phyloP scores from a whole-genome alignment of 225 moss, liverwort and hornwort genomes.

The Takakia lepidozioides region DNA sequence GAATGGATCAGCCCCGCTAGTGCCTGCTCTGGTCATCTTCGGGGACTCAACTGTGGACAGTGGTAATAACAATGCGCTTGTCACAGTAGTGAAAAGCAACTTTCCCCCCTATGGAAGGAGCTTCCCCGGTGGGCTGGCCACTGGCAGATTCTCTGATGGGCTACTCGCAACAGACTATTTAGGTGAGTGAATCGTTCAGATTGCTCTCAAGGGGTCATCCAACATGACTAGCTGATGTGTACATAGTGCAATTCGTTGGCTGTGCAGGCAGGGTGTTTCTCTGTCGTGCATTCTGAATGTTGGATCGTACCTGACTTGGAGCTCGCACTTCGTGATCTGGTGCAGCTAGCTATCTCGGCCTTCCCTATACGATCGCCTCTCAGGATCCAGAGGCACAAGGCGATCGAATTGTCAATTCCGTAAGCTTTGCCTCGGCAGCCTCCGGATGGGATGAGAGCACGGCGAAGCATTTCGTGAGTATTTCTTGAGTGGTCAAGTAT shows the following conservation, averaged over 20 bases:
- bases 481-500: neutral
- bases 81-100: constrained; percentile 23
- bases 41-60: constrained; percentile 46
- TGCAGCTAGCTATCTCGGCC: constrained; percentile 24
- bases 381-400: constrained; percentile 20
- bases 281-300: neutral
- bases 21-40: constrained; percentile 21
- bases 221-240: neutral
- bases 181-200: constrained; percentile 11
- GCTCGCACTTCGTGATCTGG: too few species aligned
- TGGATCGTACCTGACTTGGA: too few species aligned
- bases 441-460: constrained; percentile 18
- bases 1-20: too few species aligned
- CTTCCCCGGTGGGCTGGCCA: constrained; percentile 6
- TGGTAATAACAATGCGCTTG: constrained; percentile 31
- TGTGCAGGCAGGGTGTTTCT: neutral
- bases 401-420: constrained; percentile 11
- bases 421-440: constrained; percentile 24
- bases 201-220: neutral
- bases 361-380: constrained; percentile 17
- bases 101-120: constrained; percentile 37
- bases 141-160: constrained; percentile 34
- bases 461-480: constrained; percentile 18
- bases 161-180: constrained; percentile 24
- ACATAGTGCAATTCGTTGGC: neutral